Base-by-base conservation (phyloP, 202 grass and related monocot species). In the Schoenoplectus tabernaemontani region DNA sequence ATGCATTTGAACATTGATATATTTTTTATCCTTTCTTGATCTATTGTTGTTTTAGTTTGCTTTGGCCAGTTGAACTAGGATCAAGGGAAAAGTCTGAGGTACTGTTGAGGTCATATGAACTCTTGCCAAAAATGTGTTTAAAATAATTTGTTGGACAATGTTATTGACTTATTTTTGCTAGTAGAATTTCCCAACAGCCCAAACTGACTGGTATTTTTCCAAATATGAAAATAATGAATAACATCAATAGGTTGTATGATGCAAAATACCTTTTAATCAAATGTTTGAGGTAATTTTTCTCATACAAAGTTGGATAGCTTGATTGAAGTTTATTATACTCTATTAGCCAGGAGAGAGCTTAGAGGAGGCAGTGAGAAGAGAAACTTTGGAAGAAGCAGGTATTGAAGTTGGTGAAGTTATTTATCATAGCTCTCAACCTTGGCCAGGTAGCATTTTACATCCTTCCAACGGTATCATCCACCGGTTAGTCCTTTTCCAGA, bases 301-400 rank as follows among this genome's bases (percentile, higher is more conserved):
- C 28, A 30, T 81, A 24, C 1, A 38, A 39, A 53, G 32, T 53
- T 34, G 66, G 9, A 32, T 84, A 86, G 64, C 63, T 16, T 66
- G 44, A 38, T 47, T 79, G 82, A n/a, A 61, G 43, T 59, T 22
- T 37, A 0, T 61, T 80, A 22, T 50, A 28, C 88, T 32, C 77
- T 87, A 73, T 72, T 91, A 98, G 91, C 95, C 95, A 90, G 95
- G 95, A 79, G 95, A 98, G 78, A 94, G 86, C 79, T 82, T 98
- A 74, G 95, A 98, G 90, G 95, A 98, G 83, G 95, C 95, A 28
- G 91, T 94, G 70, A 94, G 91, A 90, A 87, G 95, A 86, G 95
- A 98, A 90, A 98, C 95, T 11, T 90, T 54, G 73, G 95, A 98
- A 87, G 95, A 98, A 77, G 90, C 95, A 37, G 86, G 89, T 86